A percentile compares a stretch with the other conserved stretches of the same genome.
Evolutionary conservation across 1,284 basidiomycete genomes (phyloP).

Genomic region (Cryptococcus sp.): DNA sequence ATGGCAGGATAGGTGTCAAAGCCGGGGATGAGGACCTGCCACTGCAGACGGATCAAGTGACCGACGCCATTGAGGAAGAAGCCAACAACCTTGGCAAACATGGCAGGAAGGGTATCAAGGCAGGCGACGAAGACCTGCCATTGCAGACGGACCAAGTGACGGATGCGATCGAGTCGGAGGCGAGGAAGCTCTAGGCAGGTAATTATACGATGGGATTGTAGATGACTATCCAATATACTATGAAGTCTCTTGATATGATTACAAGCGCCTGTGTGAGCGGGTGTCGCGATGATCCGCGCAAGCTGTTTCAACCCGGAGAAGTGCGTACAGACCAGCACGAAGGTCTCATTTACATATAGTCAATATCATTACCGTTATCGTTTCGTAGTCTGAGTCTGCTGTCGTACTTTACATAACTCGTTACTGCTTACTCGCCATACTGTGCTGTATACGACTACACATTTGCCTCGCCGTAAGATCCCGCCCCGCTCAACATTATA

Average conservation of each 20-base stretch:
- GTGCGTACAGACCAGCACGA: too few species aligned
- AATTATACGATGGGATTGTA: too few species aligned
- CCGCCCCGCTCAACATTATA: not conserved
- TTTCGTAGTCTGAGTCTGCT: too few species aligned
- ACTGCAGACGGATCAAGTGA: slow-evolving; percentile 26
- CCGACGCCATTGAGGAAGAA: slow-evolving; percentile 18
- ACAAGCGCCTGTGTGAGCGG: too few species aligned
- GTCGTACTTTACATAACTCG: too few species aligned
- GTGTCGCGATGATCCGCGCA: too few species aligned
- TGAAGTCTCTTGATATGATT: too few species aligned
- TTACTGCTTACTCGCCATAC: too few species aligned
- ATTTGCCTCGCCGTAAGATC: not conserved
- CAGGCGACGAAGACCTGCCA: slow-evolving; percentile 8
- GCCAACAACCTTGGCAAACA: slow-evolving; percentile 18
- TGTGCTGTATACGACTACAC: not conserved
- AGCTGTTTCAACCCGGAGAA: too few species aligned
- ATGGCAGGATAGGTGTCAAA: slow-evolving; percentile 2
- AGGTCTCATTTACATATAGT: too few species aligned
- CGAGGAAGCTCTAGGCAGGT: not conserved
- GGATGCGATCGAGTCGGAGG: not conserved
- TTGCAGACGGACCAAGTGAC: slow-evolving; percentile 11
- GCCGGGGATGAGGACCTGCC: slow-evolving; percentile 12
- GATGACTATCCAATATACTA: too few species aligned
- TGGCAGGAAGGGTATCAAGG: not conserved
- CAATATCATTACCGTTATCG: too few species aligned